A percentile compares a stretch with the other conserved stretches of the same genome.
phyloP scores from a whole-genome alignment of 2,329 filamentous ascomycete genomes.

The Botrytis sinoallii region DNA sequence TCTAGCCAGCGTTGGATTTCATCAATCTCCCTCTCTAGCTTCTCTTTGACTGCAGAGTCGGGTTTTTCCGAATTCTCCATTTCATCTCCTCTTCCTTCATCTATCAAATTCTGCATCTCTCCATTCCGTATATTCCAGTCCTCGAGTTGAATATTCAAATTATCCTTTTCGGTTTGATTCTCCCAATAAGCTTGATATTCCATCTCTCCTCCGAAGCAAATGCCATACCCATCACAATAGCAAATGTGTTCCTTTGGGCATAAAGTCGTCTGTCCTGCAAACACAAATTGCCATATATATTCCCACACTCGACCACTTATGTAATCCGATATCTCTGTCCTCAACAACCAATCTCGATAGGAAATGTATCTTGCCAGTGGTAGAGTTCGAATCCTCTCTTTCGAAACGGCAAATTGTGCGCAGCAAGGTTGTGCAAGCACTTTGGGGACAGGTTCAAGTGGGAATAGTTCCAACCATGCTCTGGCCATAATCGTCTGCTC shows the following conservation, averaged over 20 bases:
- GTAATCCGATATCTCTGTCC: slow-evolving; percentile 52
- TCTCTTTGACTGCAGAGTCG: slow-evolving; percentile 21
- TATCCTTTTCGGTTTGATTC: not conserved
- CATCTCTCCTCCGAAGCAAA: slow-evolving; percentile 35
- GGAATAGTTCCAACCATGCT: slow-evolving; percentile 39
- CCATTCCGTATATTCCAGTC: not conserved
- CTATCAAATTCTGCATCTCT: not conserved
- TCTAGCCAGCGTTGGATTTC: slow-evolving; percentile 25
- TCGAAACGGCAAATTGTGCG: slow-evolving; percentile 61
- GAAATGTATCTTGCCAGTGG: slow-evolving; percentile 52
- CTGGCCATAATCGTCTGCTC: slow-evolving; percentile 26
- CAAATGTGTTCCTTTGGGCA: slow-evolving; percentile 34
- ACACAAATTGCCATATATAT: slow-evolving; percentile 65
- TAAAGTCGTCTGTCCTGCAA: slow-evolving; percentile 47
- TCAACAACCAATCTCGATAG: slow-evolving; percentile 58
- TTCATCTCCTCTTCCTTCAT: slow-evolving; percentile 2
- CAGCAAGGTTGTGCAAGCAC: slow-evolving; percentile 57
- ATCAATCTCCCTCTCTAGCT: slow-evolving; percentile 24
- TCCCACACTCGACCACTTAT: slow-evolving; percentile 60
- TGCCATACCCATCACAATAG: slow-evolving; percentile 37
- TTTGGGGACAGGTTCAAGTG: slow-evolving; percentile 41
- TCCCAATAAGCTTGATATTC: slow-evolving; percentile 25
- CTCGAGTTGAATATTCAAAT: not conserved
- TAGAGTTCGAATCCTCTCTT: slow-evolving; percentile 48
- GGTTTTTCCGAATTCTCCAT: slow-evolving; percentile 3